Base-by-base conservation (phyloP, 768 basidiomycete species). In the Ramaria rubella region DNA sequence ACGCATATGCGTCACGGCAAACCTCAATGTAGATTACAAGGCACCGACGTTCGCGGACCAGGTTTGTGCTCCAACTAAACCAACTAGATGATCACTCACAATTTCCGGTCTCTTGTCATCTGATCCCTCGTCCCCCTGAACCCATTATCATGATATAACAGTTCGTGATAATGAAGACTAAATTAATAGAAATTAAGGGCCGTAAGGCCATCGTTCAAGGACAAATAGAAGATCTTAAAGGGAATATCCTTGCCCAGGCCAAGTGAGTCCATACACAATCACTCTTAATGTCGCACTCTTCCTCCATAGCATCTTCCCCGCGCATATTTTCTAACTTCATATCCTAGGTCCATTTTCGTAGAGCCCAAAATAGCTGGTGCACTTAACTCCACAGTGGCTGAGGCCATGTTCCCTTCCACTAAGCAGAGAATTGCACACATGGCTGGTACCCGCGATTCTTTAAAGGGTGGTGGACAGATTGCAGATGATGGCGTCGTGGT, bases 1-100 rank as follows among this genome's bases (percentile, higher is more conserved):
- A 21, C 86, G 88, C 65, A 84, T 98, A 40, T 95, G 90, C 17
- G 94, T 98, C 11, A 99, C 95, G 0, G 95, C 94, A 1, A 87
- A 81, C 42, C 75, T 99, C 42, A 77, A 77, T 4, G 69, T 97
- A 49, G 83, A 85, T 63, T 99, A 94, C 71, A 83, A 81, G 52
- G 87, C 90, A 1, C 95, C 95, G 0, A 92, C 91, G 2, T 81
- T 80, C 52, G 94, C 94, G 0, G 90, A 95, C 68, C 92, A 91
- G 76, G 90, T 85, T 60, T 40, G 71, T 61, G 58, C 42, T 52
- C 26, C 15, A 19, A 30, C 27, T 29, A 21, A 51, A 54, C n/a
- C n/a, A 12, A 19, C 15, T 30, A 0, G n/a, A 9, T 36, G 27
- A 23, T n/a, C 15, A 43, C 31, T 55, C 49, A 1, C 57, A 58